These are phyloP conservation scores for Petrea volubilis DNA, from an alignment of 257 asterid genomes.

Conservation along the genomic window DNA sequence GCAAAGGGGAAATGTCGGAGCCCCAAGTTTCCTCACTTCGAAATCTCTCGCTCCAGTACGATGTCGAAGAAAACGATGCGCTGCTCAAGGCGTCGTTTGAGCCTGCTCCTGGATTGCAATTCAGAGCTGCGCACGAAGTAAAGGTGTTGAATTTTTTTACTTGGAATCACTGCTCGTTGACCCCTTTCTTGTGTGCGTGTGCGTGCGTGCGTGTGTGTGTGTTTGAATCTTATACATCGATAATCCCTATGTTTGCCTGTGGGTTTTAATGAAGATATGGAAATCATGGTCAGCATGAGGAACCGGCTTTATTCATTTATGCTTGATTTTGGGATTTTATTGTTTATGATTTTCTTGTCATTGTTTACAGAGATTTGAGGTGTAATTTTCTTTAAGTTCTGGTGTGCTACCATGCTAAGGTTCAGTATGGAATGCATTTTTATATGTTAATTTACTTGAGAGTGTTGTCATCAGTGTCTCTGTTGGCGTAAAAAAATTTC, in stretches of 20 bases:
- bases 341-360: not conserved
- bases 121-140: slow-evolving; percentile 67
- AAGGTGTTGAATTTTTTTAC: slow-evolving; percentile 43
- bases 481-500: no score
- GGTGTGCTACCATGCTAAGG: not conserved
- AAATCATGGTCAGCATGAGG: no score
- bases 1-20: slow-evolving; percentile 73
- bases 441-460: no score
- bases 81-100: slow-evolving; percentile 67
- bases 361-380: not conserved
- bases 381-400: not conserved
- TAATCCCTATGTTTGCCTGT: no score
- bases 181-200: not conserved
- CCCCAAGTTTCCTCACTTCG: slow-evolving; percentile 71
- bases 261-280: no score
- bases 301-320: not conserved
- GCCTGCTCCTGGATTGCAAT: slow-evolving; percentile 54
- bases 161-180: not conserved
- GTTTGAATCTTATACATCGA: no score
- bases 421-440: no score
- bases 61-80: slow-evolving; percentile 76
- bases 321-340: not conserved
- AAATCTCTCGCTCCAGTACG: slow-evolving; percentile 76
- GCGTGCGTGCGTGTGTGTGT: no score
- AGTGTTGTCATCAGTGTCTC: no score